These are phyloP conservation scores for Talaromyces sp. DNA, from an alignment of 2,329 filamentous ascomycete genomes.

Conservation along the genomic window DNA sequence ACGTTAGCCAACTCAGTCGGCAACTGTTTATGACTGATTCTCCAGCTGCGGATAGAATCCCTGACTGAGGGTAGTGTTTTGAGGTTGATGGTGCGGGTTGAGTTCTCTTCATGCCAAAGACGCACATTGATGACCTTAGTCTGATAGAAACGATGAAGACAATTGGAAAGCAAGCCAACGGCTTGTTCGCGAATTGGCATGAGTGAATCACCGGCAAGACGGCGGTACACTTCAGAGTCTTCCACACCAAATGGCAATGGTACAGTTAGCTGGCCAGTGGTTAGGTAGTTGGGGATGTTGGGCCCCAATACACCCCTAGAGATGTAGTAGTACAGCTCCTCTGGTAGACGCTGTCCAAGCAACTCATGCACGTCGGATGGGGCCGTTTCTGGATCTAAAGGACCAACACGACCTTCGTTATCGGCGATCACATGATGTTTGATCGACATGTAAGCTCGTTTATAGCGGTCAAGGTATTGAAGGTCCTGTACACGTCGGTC, in stretches of 20 bases:
- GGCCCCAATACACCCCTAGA: constrained; percentile 77
- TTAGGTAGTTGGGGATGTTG: constrained; percentile 76
- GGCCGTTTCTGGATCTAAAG: constrained; percentile 68
- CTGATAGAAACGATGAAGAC: constrained; percentile 78
- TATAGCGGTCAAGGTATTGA: constrained; percentile 81
- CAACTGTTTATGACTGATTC: constrained; percentile 58
- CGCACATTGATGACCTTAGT: constrained; percentile 73
- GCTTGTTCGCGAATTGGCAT: constrained; percentile 71
- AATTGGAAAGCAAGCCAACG: constrained; percentile 72
- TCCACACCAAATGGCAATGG: constrained; percentile 83
- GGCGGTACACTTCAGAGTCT: constrained; percentile 74
- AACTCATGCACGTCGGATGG: constrained; percentile 86
- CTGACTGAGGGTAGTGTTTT: constrained; percentile 53
- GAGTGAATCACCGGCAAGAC: constrained; percentile 71
- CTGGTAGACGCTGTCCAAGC: constrained; percentile 81
- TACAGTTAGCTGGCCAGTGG: constrained; percentile 72
- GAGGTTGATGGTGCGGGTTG: constrained; percentile 64
- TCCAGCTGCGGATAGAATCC: constrained; percentile 63
- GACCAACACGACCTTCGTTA: constrained; percentile 70
- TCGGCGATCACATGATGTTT: constrained; percentile 84
- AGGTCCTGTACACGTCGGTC: constrained; percentile 68
- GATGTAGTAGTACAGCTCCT: constrained; percentile 87
- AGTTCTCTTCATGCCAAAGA: constrained; percentile 78
- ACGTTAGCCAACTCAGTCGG: constrained; percentile 41
- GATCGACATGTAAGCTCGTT: constrained; percentile 77